phyloP scores from a whole-genome alignment of 2,329 filamentous ascomycete genomes.

The Curvularia spicifera region DNA sequence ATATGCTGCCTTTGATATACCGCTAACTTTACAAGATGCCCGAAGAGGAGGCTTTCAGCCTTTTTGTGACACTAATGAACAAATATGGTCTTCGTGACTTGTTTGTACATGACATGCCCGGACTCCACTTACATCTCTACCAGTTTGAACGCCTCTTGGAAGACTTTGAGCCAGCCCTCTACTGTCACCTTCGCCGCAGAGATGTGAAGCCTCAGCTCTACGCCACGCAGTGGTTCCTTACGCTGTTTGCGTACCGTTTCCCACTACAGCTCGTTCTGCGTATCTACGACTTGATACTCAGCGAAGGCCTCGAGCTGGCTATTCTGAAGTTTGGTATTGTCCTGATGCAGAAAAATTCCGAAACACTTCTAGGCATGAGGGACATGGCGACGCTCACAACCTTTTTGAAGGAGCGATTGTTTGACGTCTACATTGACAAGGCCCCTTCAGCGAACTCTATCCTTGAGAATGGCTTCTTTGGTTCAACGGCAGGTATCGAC shows the following conservation, averaged over 20 bases:
- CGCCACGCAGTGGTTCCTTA: slow-evolving; percentile 98
- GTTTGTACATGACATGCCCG: slow-evolving; percentile 95
- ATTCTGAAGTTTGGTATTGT: slow-evolving; percentile 95
- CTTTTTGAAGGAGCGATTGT: slow-evolving; percentile 91
- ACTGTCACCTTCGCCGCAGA: slow-evolving; percentile 88
- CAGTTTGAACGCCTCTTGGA: slow-evolving; percentile 94
- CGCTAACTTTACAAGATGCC: slow-evolving; percentile 71
- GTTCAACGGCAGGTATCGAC: slow-evolving; percentile 85
- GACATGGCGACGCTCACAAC: slow-evolving; percentile 90
- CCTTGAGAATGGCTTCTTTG: slow-evolving; percentile 96
- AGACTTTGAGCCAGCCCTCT: slow-evolving; percentile 90
- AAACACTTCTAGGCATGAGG: slow-evolving; percentile 78
- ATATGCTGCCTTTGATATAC: slow-evolving; percentile 69
- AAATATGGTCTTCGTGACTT: slow-evolving; percentile 92
- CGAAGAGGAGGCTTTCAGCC: slow-evolving; percentile 93
- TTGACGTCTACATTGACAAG: slow-evolving; percentile 96
- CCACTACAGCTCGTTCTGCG: slow-evolving; percentile 93
- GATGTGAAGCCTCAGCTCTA: slow-evolving; percentile 92
- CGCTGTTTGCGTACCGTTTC: slow-evolving; percentile 97
- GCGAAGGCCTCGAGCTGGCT: slow-evolving; percentile 84
- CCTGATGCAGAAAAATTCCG: slow-evolving; percentile 92
- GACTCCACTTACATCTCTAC: slow-evolving; percentile 89
- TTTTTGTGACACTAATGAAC: slow-evolving; percentile 94
- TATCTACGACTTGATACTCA: slow-evolving; percentile 94
- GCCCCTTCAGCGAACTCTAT: slow-evolving; percentile 91